A percentile compares a stretch with the other conserved stretches of the same genome.
Conservation (phyloP, 306 rosid genomes). For the Inga oerstediana region DNA sequence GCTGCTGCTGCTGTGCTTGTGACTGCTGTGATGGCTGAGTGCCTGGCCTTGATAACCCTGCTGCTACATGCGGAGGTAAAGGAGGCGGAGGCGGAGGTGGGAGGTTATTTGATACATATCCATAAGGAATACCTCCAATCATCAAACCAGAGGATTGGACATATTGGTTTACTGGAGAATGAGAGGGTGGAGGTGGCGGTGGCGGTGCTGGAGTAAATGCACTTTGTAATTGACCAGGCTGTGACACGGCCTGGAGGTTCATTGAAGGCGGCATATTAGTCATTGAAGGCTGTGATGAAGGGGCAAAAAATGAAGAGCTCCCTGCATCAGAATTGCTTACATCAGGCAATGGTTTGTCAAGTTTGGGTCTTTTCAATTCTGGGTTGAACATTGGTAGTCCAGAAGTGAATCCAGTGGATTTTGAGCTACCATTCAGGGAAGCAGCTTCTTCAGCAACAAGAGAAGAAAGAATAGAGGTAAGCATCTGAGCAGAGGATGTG, state of each 20-base stretch:
- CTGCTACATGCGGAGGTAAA: slow-evolving; percentile 55
- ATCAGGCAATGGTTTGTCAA: slow-evolving; percentile 60
- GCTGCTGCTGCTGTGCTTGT: slow-evolving; percentile 48
- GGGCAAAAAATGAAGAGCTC: slow-evolving; percentile 40
- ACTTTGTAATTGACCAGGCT: slow-evolving; percentile 51
- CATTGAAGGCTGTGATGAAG: slow-evolving; percentile 50
- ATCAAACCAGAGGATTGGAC: slow-evolving; percentile 52
- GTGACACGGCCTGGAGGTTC: slow-evolving; percentile 46
- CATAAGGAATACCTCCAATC: slow-evolving; percentile 55
- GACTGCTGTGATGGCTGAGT: slow-evolving; percentile 56
- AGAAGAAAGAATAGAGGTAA: slow-evolving; percentile 72
- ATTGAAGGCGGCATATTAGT: slow-evolving; percentile 42
- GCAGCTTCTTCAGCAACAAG: slow-evolving; percentile 83
- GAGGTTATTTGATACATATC: slow-evolving; percentile 53
- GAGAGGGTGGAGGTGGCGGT: slow-evolving; percentile 44
- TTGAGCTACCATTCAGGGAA: slow-evolving; percentile 51
- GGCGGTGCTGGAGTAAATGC: slow-evolving; percentile 40
- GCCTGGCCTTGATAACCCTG: slow-evolving; percentile 56
- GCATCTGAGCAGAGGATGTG: slow-evolving; percentile 73
- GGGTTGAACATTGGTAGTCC: slow-evolving; percentile 54
- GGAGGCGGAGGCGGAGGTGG: slow-evolving; percentile 83
- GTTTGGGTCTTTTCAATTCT: slow-evolving; percentile 59
- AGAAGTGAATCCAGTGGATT: slow-evolving; percentile 47
- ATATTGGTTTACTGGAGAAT: slow-evolving; percentile 50
- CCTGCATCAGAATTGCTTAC: slow-evolving; percentile 48